Evolutionary conservation across 495 filamentous ascomycete genomes (phyloP).

Genomic region (Niebla homalea): DNA sequence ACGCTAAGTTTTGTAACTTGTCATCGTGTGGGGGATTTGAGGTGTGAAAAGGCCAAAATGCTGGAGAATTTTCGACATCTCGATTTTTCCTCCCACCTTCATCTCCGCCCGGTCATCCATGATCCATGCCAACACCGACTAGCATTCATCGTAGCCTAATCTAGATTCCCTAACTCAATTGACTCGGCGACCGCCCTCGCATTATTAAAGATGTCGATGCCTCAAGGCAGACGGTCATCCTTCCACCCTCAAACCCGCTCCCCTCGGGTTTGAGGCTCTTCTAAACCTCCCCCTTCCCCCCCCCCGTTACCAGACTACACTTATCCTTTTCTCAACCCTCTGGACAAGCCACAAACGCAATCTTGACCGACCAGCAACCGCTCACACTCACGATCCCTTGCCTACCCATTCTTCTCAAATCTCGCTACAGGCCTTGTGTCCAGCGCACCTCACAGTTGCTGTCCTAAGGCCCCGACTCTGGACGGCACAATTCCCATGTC

Average conservation of each 20-base stretch:
- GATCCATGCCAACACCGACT: not conserved
- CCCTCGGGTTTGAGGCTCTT: constrained; percentile 29
- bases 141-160: not conserved
- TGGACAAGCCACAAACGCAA: no score
- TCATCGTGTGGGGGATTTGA: not conserved
- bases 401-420: no score
- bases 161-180: constrained; percentile 2
- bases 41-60: no score
- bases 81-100: not conserved
- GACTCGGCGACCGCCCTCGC: constrained; percentile 1
- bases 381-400: no score
- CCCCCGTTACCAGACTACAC: not conserved
- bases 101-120: not conserved
- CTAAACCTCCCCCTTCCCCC: not conserved
- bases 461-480: not conserved
- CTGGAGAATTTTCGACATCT: not conserved
- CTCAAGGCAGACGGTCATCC: constrained; percentile 16
- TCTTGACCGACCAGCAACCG: no score
- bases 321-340: no score
- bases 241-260: constrained; percentile 32
- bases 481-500: constrained; percentile 2
- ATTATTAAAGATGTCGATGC: constrained; percentile 9
- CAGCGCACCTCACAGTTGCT: not conserved
- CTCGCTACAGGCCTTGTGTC: no score
- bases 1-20: not conserved